Evolutionary conservation across 1,284 basidiomycete genomes (phyloP).

Genomic region (Apiotrichum mycotoxinovorans): DNA sequence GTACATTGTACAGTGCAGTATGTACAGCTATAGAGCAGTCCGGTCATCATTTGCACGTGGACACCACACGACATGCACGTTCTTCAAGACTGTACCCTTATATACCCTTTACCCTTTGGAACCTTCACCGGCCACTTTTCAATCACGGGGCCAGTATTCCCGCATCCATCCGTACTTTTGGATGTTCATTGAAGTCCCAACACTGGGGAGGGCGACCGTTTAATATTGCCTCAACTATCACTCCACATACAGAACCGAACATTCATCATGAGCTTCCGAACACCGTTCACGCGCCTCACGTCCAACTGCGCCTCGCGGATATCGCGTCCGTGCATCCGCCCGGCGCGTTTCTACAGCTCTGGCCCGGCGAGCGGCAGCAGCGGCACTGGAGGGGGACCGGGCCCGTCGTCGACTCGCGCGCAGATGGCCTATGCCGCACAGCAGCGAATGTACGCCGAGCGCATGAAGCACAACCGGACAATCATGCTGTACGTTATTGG

Average conservation of each 20-base stretch:
- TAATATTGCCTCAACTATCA: background rate
- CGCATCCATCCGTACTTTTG: background rate
- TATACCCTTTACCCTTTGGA: too few species aligned
- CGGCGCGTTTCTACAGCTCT: background rate
- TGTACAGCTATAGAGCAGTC: too few species aligned
- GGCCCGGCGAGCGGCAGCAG: background rate
- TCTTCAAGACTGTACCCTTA: too few species aligned
- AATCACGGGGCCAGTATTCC: too few species aligned
- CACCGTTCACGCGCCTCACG: background rate
- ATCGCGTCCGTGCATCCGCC: background rate
- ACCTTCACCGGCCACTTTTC: too few species aligned
- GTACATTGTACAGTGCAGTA: background rate
- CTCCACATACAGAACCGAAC: background rate
- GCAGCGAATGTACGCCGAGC: slow-evolving; percentile 36
- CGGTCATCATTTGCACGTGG: too few species aligned
- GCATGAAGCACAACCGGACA: slow-evolving; percentile 32
- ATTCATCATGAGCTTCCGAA: slow-evolving; percentile 1
- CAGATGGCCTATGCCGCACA: background rate
- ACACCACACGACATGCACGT: too few species aligned
- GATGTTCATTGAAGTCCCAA: too few species aligned
- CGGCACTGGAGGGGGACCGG: too few species aligned
- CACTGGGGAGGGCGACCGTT: too few species aligned
- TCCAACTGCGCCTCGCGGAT: background rate
- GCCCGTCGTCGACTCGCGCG: background rate
- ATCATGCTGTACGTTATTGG: slow-evolving; percentile 41